Conservation (phyloP, 371 early-diverging fungal genomes). For the Mycotypha africana region DNA sequence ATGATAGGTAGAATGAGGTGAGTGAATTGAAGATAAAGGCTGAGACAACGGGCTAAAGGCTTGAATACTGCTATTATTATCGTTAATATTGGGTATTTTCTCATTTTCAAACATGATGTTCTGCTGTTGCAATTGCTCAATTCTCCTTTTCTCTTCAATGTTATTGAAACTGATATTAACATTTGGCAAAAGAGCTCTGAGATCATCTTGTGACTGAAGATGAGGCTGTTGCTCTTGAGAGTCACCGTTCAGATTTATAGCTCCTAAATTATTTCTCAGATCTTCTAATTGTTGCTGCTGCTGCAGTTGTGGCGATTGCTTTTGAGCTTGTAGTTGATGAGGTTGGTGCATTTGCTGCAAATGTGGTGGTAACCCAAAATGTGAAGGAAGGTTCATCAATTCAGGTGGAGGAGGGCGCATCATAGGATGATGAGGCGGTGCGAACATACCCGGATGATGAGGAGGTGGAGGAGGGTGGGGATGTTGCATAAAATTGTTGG, state of each 20-base stretch:
- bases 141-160: constrained; percentile 7
- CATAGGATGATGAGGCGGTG: constrained; percentile 21
- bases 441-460: constrained; percentile 32
- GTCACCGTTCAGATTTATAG: constrained; percentile 6
- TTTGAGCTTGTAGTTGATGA: background rate
- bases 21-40: background rate
- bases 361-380: constrained; percentile 3
- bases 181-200: constrained; percentile 65
- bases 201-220: constrained; percentile 41
- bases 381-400: constrained; percentile 10
- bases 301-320: constrained; percentile 1
- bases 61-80: background rate
- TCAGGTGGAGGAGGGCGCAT: constrained; percentile 19
- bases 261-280: constrained; percentile 13
- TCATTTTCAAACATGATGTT: constrained; percentile 8
- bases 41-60: background rate
- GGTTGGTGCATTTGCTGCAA: background rate
- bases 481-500: constrained; percentile 4
- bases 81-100: constrained; percentile 1
- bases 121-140: constrained; percentile 14
- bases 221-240: constrained; percentile 3
- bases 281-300: constrained; percentile 9
- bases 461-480: constrained; percentile 6
- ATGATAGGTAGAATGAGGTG: background rate
- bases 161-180: constrained; percentile 63